phyloP scores from a whole-genome alignment of 768 basidiomycete genomes.

The Leccinum variicolor region DNA sequence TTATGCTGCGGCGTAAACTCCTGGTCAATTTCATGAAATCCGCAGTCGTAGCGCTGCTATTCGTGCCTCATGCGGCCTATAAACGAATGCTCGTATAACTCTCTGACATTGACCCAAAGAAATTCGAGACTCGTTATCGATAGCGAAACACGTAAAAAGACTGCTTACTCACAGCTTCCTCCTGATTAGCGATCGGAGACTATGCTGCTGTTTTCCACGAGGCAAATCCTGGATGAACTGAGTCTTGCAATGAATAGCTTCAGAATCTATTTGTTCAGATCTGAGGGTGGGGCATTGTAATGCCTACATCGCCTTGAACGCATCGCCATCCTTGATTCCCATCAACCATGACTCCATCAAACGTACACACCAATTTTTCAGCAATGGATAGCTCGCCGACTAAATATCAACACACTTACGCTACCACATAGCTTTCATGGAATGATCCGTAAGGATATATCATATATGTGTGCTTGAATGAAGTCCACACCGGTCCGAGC shows the following conservation, averaged over 20 bases:
- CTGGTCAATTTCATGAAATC: not conserved
- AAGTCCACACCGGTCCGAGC: too few relatives aligned
- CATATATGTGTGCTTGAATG: too few relatives aligned
- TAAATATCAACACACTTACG: not conserved
- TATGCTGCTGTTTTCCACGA: not conserved
- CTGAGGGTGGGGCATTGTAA: not conserved
- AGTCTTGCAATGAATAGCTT: not conserved
- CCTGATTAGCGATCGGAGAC: not conserved
- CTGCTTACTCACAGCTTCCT: not conserved
- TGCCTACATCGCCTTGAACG: not conserved
- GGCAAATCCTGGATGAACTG: not conserved
- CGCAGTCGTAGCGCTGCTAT: not conserved
- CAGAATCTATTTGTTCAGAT: not conserved
- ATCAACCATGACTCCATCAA: not conserved
- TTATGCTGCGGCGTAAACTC: not conserved
- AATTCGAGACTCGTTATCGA: not conserved
- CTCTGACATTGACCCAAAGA: not conserved
- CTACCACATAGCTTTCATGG: not conserved
- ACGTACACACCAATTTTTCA: not conserved
- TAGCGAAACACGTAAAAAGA: not conserved
- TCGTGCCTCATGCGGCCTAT: not conserved
- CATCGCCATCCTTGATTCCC: not conserved
- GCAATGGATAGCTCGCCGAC: not conserved
- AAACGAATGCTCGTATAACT: not conserved
- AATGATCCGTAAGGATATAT: not conserved